Conservation (phyloP, 148 eudicot species). For the Vaccinium corymbosum region DNA sequence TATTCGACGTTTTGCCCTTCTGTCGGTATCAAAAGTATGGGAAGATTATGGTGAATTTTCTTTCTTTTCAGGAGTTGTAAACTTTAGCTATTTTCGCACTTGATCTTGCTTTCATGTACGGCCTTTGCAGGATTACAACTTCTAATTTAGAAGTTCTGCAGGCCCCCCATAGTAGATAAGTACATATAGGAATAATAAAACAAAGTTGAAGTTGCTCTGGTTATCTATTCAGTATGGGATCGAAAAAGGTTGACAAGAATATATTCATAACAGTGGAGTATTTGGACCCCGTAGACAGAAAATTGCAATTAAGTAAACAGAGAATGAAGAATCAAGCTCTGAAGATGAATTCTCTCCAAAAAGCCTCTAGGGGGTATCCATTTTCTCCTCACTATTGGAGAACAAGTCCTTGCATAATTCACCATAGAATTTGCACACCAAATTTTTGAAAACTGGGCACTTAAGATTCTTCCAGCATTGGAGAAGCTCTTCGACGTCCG, state of each 20-base stretch:
- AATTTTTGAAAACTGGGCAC: slow-evolving; percentile 57
- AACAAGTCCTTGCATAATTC: slow-evolving; percentile 76
- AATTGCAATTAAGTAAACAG: background rate
- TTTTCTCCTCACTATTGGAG: slow-evolving; percentile 33
- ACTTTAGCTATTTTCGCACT: background rate
- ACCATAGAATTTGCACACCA: slow-evolving; percentile 84
- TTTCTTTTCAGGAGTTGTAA: background rate
- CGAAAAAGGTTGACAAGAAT: background rate
- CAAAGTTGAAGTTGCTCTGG: background rate
- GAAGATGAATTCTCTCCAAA: background rate
- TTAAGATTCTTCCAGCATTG: slow-evolving; percentile 76
- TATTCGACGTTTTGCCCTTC: background rate
- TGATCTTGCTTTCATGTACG: background rate
- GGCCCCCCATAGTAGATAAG: background rate
- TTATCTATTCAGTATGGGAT: background rate
- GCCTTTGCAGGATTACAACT: background rate
- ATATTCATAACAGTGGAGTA: background rate
- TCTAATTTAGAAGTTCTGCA: background rate
- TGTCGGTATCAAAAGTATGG: background rate
- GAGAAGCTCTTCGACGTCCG: slow-evolving; percentile 74
- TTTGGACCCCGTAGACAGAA: background rate
- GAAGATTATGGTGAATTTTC: background rate
- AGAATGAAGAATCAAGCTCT: background rate
- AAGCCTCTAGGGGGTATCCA: slow-evolving; percentile 9
- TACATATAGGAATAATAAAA: background rate